Evolutionary conservation across 169 alveolate species (phyloP), one percentile per base, ranked within the genome.

Genomic region (Blepharisma undulans): DNA sequence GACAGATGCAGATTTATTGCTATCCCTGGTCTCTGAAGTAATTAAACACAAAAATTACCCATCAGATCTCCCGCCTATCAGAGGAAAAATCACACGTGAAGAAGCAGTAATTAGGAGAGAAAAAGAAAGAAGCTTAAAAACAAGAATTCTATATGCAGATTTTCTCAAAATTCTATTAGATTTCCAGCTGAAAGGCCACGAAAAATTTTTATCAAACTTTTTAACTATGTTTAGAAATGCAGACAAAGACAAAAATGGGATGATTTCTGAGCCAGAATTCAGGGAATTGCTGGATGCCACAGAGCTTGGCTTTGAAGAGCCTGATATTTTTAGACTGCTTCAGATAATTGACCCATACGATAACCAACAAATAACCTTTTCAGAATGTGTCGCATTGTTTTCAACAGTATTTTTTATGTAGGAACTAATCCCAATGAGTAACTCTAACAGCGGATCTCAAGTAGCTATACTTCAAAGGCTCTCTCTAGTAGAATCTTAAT

Each of bases 161-260:
- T 97, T 97, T 92, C 85, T 92, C 72, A 96, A 95, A 89, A 84
- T 94, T 33, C 91, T 96, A 8, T 92, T 97, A 16, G 98, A 97
- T 71, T 95, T 96, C 92, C 92, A 97, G 77, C 91, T 96, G 27
- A 94, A 94, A 93, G 96, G 93, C 33, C 98, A 97, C 81, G 98
- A 96, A 82, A 97, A 96, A 89, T 97, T 95, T 94, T 91, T 96
- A 74, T 88, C 76, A 60, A 94, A 93, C 87, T 97, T 97, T 90
- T 94, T 97, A 1, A 30, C 34, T 59, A 48, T 95, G 25, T 97
- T 94, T 90, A 96, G 96, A 91, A 84, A 93, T 87, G 92, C 92
- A 30, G 99, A 96, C 92, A 27, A 66, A 1, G 97, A 96, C 92
- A 90, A 92, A 78, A 95, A 97, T 92, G 99, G 98, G 32, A 93